Evolutionary conservation across 495 filamentous ascomycete genomes (phyloP).

Genomic region (Daldinia bambusicola): DNA sequence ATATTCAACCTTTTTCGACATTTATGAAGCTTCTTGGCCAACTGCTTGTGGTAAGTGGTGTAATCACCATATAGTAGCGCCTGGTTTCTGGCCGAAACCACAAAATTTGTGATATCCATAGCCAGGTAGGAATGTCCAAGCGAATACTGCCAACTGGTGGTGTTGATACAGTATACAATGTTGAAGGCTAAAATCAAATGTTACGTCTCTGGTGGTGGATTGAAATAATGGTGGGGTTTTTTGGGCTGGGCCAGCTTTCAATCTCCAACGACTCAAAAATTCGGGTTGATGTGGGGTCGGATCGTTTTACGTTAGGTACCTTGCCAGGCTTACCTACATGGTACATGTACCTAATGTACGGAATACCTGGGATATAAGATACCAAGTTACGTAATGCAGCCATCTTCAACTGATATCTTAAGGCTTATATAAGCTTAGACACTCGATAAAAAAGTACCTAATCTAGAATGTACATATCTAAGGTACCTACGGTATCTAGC

Average conservation of each 20-base stretch:
- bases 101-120: constrained; percentile 93
- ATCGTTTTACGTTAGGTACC: too few species aligned
- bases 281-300: constrained; percentile 16
- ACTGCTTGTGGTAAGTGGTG: constrained; percentile 81
- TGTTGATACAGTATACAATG: not conserved
- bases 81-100: constrained; percentile 79
- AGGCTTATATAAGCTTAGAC: too few species aligned
- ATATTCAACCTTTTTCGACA: constrained; percentile 85
- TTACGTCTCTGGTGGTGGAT: constrained; percentile 9
- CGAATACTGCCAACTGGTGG: not conserved
- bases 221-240: constrained; percentile 20
- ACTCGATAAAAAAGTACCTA: too few species aligned
- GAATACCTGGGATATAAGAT: too few species aligned
- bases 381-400: too few species aligned
- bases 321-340: too few species aligned
- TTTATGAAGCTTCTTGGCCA: constrained; percentile 83
- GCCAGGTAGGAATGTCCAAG: not conserved
- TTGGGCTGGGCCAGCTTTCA: constrained; percentile 5
- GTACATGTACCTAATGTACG: too few species aligned
- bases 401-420: too few species aligned
- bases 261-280: constrained; percentile 12
- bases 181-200: not conserved
- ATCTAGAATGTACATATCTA: too few species aligned
- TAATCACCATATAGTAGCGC: constrained; percentile 89
- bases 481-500: constrained; percentile 3